Evolutionary conservation across 2,329 filamentous ascomycete species (phyloP), one percentile per base, ranked within the genome.

Genomic region (Ceratocystiopsis brevicomis): DNA sequence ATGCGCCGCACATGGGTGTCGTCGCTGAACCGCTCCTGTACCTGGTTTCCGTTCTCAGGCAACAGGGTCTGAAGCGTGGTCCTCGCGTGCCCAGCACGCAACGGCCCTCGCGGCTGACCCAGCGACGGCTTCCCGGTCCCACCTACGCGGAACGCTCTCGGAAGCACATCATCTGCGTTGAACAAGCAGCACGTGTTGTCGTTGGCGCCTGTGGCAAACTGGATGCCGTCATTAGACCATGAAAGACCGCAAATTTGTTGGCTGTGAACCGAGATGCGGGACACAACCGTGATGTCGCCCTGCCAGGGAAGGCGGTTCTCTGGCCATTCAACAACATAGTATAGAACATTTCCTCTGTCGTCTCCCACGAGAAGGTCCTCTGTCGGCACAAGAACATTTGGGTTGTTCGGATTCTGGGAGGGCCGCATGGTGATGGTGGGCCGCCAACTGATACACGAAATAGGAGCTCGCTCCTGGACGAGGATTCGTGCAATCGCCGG

Each of bases 201-300:
- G 55, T 98, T 96, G 19, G 83, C 85, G 8, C 90, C 87, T 5
- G 83, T 86, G 14, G 84, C 85, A 56, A 98, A 87, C 34, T 77
- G 68, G 3, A 68, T 67, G 4, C 85, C 85, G 53, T 83, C 75
- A 3, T 66, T 64, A 4, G 85, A 87, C 84, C 87, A 96, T 3
- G 82, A 73, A n/a, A 98, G 65, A 1, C 88, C 88, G 54, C 90
- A 98, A 44, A 98, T 79, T 55, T 96, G 87, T 59, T 95, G 86
- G 1, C 69, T 74, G 56, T 96, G 88, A 9, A 84, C 74, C 32
- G 69, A 69, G 52, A 96, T 78, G 50, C 78, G 77, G 18, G 81
- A 78, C 42, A 94, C 63, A 19, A 95, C 65, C 2, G 73, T 83
- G 64, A 93, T 78, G 33, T 76, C 70, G 14, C 87, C 86, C 30